Evolutionary conservation across 345 rosid species (phyloP).

Genomic region (Citrus sinensis): DNA sequence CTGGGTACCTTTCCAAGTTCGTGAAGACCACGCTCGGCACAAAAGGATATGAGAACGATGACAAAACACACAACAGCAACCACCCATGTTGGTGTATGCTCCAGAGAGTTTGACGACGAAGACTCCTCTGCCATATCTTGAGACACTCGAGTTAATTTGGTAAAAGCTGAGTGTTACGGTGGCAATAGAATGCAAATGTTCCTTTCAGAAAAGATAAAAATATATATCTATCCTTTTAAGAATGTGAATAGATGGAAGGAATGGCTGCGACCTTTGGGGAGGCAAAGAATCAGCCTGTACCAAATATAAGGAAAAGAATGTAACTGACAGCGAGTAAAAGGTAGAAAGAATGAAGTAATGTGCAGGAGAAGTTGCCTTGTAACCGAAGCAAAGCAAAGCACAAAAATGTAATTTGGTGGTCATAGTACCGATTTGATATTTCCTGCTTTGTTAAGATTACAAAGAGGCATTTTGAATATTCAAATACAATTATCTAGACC

Average conservation of each 20-base stretch:
- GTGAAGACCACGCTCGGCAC: conserved; percentile 74
- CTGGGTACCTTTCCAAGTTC: conserved; percentile 67
- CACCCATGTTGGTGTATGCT: conserved; percentile 82
- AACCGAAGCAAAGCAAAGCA: conserved; percentile 15
- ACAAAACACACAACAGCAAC: conserved; percentile 69
- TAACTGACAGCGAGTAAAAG: background rate
- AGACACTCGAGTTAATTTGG: background rate
- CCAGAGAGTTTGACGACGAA: conserved; percentile 32
- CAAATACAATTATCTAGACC: background rate
- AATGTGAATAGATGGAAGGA: background rate
- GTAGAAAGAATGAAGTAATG: background rate
- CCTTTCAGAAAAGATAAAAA: background rate
- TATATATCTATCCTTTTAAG: background rate
- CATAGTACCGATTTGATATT: background rate
- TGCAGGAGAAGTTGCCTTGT: background rate
- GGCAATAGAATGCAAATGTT: background rate
- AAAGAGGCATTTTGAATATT: background rate
- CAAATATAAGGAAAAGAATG: conserved; percentile 19
- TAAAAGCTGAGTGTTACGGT: background rate
- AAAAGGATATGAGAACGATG: conserved; percentile 60
- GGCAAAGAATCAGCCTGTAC: conserved; percentile 8
- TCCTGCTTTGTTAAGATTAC: background rate
- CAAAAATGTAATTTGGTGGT: background rate
- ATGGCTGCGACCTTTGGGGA: background rate
- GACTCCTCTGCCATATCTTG: conserved; percentile 33